Evolutionary conservation across 148 eudicot species (phyloP).

Genomic region (Fagopyrum homotropicum): DNA sequence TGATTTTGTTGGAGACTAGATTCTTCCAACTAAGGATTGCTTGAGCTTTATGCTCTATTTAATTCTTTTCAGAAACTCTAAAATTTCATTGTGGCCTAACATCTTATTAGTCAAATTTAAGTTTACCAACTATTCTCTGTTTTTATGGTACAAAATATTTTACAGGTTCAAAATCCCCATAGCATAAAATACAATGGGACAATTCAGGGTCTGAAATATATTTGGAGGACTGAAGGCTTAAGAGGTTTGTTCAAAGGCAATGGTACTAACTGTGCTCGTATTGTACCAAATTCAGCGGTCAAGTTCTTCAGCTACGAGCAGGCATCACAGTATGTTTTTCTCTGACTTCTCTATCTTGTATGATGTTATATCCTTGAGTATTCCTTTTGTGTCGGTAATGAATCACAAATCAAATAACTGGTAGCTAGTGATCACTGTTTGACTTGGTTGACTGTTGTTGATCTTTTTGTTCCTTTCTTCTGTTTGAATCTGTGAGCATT

Average conservation of each 20-base stretch:
- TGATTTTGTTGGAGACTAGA: not conserved
- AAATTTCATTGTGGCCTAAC: not conserved
- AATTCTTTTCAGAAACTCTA: not conserved
- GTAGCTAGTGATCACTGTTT: not conserved
- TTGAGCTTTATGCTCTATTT: not conserved
- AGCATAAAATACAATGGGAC: conserved; percentile 75
- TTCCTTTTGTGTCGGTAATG: not conserved
- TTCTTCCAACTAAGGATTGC: not conserved
- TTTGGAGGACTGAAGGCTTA: conserved; percentile 87
- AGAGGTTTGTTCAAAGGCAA: conserved; percentile 92
- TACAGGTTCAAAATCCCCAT: conserved; percentile 90
- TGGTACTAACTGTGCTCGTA: conserved; percentile 93
- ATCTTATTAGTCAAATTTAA: not conserved
- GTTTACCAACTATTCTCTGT: not conserved
- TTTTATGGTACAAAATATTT: not conserved
- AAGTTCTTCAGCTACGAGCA: conserved; percentile 91
- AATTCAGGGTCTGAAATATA: conserved; percentile 78
- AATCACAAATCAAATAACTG: not conserved
- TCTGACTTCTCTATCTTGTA: not conserved
- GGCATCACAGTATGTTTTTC: conserved; percentile 66
- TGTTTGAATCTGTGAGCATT: not conserved
- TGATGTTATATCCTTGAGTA: not conserved
- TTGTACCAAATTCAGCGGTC: conserved; percentile 92
- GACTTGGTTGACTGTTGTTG: not conserved
- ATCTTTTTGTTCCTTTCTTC: not conserved